Evolutionary conservation across 108 stramenopile genomes (phyloP).

Genomic region (Nitzschia sp.): DNA sequence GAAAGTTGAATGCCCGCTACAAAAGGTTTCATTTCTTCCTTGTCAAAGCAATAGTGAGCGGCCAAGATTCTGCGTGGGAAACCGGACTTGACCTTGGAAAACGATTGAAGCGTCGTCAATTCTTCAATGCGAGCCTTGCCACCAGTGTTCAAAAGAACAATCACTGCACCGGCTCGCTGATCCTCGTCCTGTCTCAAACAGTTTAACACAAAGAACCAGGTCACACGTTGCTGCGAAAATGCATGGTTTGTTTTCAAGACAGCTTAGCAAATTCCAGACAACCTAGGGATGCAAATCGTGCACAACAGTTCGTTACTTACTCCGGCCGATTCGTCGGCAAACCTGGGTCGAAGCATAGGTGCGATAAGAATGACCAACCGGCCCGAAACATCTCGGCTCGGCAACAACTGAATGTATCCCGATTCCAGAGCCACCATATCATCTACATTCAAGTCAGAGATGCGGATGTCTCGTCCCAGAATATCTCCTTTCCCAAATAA

Average conservation of each 20-base stretch:
- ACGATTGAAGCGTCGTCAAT: not conserved
- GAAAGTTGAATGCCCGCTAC: conserved; percentile 5
- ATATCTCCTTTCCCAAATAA: conserved; percentile 22
- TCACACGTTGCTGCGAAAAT: conserved; percentile 13
- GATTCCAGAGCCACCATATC: conserved; percentile 5
- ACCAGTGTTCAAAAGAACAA: conserved; percentile 14
- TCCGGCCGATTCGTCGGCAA: not conserved
- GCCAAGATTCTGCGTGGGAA: conserved; percentile 24
- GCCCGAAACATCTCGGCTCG: conserved; percentile 13
- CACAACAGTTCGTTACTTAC: no score
- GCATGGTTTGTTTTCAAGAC: not conserved
- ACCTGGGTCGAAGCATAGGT: not conserved
- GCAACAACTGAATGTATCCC: conserved; percentile 20
- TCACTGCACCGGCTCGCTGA: conserved; percentile 12
- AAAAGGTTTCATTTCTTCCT: conserved; percentile 17
- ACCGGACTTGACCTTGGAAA: conserved; percentile 2
- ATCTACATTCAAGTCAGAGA: not conserved
- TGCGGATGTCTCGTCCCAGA: conserved; percentile 16
- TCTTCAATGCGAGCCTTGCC: not conserved
- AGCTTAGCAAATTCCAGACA: not conserved
- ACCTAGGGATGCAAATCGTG: no score
- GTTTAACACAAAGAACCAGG: conserved; percentile 21
- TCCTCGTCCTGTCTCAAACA: conserved; percentile 20
- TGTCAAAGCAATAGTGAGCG: conserved; percentile 28
- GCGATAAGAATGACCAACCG: conserved; percentile 6